phyloP scores from a whole-genome alignment of 2,329 filamentous ascomycete genomes.

The Verruconis gallopava region DNA sequence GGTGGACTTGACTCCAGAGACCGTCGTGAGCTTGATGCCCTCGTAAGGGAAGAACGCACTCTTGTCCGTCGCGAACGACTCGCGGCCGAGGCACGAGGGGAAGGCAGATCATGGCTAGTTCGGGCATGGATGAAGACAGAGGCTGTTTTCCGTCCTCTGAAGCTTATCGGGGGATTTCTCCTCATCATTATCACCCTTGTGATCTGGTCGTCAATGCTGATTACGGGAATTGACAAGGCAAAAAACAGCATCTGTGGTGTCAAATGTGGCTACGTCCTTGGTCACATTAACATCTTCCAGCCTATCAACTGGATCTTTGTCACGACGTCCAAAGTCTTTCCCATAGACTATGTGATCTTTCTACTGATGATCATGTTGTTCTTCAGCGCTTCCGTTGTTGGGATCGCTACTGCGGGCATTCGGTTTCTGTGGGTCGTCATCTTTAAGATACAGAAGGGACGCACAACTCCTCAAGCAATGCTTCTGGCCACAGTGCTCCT shows the following conservation, averaged over 20 bases:
- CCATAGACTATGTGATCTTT: slow-evolving; percentile 85
- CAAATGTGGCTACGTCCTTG: slow-evolving; percentile 84
- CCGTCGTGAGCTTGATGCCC: slow-evolving; percentile 71
- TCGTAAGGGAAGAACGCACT: slow-evolving; percentile 83
- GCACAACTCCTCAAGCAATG: slow-evolving; percentile 83
- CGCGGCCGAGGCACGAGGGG: slow-evolving; percentile 67
- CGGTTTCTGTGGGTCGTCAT: slow-evolving; percentile 92
- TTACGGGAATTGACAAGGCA: slow-evolving; percentile 91
- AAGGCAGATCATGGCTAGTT: slow-evolving; percentile 62
- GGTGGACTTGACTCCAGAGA: slow-evolving; percentile 73
- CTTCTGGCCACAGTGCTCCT: slow-evolving; percentile 84
- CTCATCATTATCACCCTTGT: slow-evolving; percentile 62
- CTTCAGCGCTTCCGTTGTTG: slow-evolving; percentile 77
- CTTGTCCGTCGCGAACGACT: slow-evolving; percentile 79
- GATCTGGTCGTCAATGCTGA: slow-evolving; percentile 83
- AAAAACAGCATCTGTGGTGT: slow-evolving; percentile 88
- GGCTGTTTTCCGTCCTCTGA: slow-evolving; percentile 74
- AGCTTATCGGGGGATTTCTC: slow-evolving; percentile 71
- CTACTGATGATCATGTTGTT: slow-evolving; percentile 72
- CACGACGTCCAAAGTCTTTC: slow-evolving; percentile 69
- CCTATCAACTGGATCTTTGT: slow-evolving; percentile 86
- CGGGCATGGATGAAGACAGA: slow-evolving; percentile 67
- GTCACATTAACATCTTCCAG: slow-evolving; percentile 81
- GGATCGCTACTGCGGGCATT: slow-evolving; percentile 77
- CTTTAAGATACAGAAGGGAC: slow-evolving; percentile 79